Base-by-base conservation (phyloP, 148 eudicot genomes). In the Chenopodium album region DNA sequence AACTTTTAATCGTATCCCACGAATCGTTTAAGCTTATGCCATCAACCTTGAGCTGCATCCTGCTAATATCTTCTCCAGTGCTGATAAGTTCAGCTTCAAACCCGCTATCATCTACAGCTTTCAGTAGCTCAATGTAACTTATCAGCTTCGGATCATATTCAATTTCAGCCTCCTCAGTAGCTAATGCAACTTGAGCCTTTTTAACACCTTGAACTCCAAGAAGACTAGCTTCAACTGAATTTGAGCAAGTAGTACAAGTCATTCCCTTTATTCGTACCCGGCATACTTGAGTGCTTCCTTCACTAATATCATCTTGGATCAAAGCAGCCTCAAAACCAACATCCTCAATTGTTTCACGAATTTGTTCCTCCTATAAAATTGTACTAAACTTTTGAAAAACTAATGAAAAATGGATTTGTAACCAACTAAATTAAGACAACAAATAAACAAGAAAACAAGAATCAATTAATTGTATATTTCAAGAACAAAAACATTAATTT, bases 181-280 rank as follows among this genome's bases (percentile, higher is more conserved):
- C 93, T 82, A 96, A 82, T 34, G 98, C 93, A 54, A 96, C 98
- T 82, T 84, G 92, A 75, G 95, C 98, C 80, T 85, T 91, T 66
- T 83, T 88, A 34, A 96, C 94, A 48, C 99, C 99, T 10, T 75
- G 86, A 48, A 90, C 71, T 64, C 78, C 90, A 71, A 71, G 79
- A 78, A 96, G 87, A 72, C 79, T 85, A 50, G 91, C 86, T 85
- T 94, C 97, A 4, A 96, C 81, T 2, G 99, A 92, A 50, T 82
- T 84, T n/a, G 95, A 89, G 82, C 99, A 96, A 54, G 97, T 87
- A 29, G 92, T 92, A 90, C 98, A 94, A 22, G 95, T 92, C 92
- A 96, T 91, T 71, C 94, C 97, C 59, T 92, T 89, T 47, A 96
- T 90, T 13, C 76, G 94, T 76, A 94, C 80, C 20, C 98, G 84